Evolutionary conservation across 495 filamentous ascomycete species (phyloP), one percentile per base, ranked within the genome.

Genomic region (Trichoderma virens): DNA sequence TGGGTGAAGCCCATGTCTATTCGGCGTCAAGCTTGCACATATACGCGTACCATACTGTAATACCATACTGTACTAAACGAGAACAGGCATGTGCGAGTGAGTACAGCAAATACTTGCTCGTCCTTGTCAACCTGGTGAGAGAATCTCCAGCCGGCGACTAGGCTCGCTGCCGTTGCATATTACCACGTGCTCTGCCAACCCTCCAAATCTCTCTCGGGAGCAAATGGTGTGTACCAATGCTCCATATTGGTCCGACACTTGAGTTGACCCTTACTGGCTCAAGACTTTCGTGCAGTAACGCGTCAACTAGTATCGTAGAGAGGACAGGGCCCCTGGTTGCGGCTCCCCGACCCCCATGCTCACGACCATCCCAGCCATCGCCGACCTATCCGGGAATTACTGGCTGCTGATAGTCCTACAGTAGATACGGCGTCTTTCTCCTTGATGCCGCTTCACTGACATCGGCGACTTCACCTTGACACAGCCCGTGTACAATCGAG

Each of bases 261-360:
- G 14, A 47, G 18, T 41, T 56, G 51, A 14, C n/a, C 23, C 25
- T 56, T 56, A 51, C 45, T 51, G 45, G 45, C 45, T 25, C 45
- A 51, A 25, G 45, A 51, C 45, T 51, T 56, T 30, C 51, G 51
- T 56, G 51, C 51, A 56, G 51, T 56, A 56, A 56, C 51, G 51
- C 51, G 51, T 56, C 18, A 56, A 56, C 51, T 56, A 56, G 27
- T n/a, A n/a, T n/a, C n/a, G n/a, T n/a, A n/a, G n/a, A n/a, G 13
- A 7, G 11, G 51, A 30, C 51, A 56, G 27, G 51, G 25, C 23
- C 51, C 51, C 51, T 30, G 51, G 51, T 35, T 56, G 51, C 51
- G 51, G 51, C 51, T 56, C 51, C 9, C 51, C 23, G 16, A 56
- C 2, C 23, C 51, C 51, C 51, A 56, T 56, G 51, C 27, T 56